Conservation (phyloP, 306 rosid genomes). For the Trichosanthes cucumerina region DNA sequence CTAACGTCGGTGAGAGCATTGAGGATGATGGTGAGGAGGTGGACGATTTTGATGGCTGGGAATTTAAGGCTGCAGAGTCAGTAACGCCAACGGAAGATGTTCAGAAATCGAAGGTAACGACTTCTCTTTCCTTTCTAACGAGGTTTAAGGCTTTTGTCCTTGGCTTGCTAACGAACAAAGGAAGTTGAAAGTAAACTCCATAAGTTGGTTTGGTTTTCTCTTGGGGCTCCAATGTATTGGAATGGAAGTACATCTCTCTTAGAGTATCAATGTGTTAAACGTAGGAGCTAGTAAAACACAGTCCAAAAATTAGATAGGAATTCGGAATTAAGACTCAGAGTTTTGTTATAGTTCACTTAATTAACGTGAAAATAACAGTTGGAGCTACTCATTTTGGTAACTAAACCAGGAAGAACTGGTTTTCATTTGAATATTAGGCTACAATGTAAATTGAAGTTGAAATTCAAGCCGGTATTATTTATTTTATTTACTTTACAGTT, state of each 20-base stretch:
- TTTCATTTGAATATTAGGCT: conserved; percentile 10
- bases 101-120: conserved; percentile 28
- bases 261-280: neutral
- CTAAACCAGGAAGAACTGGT: conserved; percentile 20
- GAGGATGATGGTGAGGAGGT: conserved; percentile 25
- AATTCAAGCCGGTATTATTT: conserved; percentile 30
- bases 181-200: neutral
- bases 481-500: conserved; percentile 14
- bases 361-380: neutral
- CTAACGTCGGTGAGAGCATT: conserved; percentile 19
- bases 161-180: neutral
- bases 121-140: neutral
- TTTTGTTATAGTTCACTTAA: neutral
- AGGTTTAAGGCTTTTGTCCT: neutral
- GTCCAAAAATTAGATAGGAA: neutral
- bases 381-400: conserved; percentile 1
- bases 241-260: neutral
- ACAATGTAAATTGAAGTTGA: conserved; percentile 1
- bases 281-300: neutral
- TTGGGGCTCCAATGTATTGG: neutral
- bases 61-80: conserved; percentile 70
- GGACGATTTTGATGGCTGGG: conserved; percentile 69
- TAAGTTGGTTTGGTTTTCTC: conserved; percentile 4
- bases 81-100: conserved; percentile 22
- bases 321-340: neutral